Base-by-base conservation (phyloP, 2,329 filamentous ascomycete genomes). In the Fusarium veterinarium region DNA sequence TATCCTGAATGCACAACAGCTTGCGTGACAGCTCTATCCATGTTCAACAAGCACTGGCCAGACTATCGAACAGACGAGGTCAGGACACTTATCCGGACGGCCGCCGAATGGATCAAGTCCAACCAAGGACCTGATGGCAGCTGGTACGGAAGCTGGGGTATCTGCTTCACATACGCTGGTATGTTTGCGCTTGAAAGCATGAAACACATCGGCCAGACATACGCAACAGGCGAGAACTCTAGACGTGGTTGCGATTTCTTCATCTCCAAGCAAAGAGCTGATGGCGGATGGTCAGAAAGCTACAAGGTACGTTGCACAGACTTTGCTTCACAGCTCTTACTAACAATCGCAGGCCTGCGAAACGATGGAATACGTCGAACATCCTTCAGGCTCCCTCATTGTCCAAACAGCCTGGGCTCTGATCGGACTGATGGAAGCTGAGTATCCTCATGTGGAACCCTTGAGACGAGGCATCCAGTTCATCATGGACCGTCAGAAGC, bases 1-100 rank as follows among this genome's bases (percentile, higher is more conserved):
- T 98, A 99, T 79, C 95, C 95, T 0, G 96, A 99, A 82, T 99
- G 96, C 85, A 99, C 96, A 1, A 98, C 96, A 5, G 95, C 96
- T 2, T 94, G 95, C 35, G 93, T 99, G 7, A 98, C 94, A 3
- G 95, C 93, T 0, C 86, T 99, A 25, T 92, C 92, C 8, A 86
- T 95, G 4, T 98, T 98, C 85, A 89, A 90, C 73, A 88, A 92
- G 77, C 87, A 93, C 80, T 97, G 94, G 86, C 94, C 95, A 0
- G 85, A 92, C 33, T 97, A 99, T 81, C 90, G 95, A 55, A 80
- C 88, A 0, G 81, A 87, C 0, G 95, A 98, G 67, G 95, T 99
- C 73, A 85, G 89, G 13, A 80, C 79, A 1, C 94, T 96, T 76
- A 92, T 96, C 73, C 84, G 85, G 25, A 88, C 91, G 41, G 95